Evolutionary conservation across 139 green algal genomes (phyloP), one percentile per base, ranked within the genome.

Genomic region (Chlamydomonas eustigma): DNA sequence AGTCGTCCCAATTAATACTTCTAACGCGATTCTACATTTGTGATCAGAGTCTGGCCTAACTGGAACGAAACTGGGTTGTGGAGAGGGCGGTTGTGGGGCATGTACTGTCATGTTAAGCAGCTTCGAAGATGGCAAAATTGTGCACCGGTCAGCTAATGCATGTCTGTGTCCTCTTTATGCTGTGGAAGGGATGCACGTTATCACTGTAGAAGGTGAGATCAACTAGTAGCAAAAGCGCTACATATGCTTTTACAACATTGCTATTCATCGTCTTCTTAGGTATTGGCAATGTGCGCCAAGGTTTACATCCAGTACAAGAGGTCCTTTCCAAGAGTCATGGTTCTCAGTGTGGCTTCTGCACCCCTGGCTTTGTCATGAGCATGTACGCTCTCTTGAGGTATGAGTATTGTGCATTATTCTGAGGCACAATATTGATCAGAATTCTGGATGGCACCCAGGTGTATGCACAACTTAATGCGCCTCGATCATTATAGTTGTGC

Each of bases 281-380:
- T 6, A 90, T 98, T 34, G 95, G 95, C 66, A 97, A 88, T 75
- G 50, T 74, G 4, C 82, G 89, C 0, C 79, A 88, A 2, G 95
- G 94, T 0, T 80, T 98, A 76, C 95, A 98, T 81, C 95, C 95
- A 0, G 85, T 98, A 2, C 95, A 98, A 75, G 86, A 92, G 66
- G 81, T 83, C 0, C 86, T 98, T 33, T 89, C 94, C 32, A 85
- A 90, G 36, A 83, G 92, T 25, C 95, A 98, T 82, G 95, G 95
- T 67, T 94, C 86, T 0, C 95, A 98, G 85, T 98, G 95, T 80
- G 95, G 95, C 31, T 99, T 98, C 85, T 98, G 95, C 90, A 98
- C 95, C 1, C 95, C 95, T 22, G 95, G 95, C 28, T 98, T 98
- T 82, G 94, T 98, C 1, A 98, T 98, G 95, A 89, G 76, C 76